Percentiles rank a stretch among this genome's conserved stretches.
Conservation (phyloP, 768 basidiomycete species). For the Leccinum pellstonianum region DNA sequence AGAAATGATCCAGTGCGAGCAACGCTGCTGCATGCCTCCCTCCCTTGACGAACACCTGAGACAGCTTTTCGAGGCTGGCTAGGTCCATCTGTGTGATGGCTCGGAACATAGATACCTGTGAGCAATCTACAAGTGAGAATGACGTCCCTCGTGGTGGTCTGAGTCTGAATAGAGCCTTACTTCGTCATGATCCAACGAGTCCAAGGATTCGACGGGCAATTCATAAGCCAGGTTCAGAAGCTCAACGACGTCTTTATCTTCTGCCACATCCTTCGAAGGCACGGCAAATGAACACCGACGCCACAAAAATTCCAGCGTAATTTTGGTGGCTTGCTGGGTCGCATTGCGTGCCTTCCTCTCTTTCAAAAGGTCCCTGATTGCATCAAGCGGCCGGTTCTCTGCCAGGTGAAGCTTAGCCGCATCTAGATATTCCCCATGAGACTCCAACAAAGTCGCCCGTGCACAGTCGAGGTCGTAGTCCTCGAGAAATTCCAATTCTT, state of each 20-base stretch:
- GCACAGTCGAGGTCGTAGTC: slow-evolving; percentile 51
- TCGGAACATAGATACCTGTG: slow-evolving; percentile 33
- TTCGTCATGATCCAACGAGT: slow-evolving; percentile 8
- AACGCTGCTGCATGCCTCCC: slow-evolving; percentile 4
- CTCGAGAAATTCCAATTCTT: slow-evolving; percentile 56
- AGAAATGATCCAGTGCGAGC: slow-evolving; percentile 11
- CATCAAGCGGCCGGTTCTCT: slow-evolving; percentile 47
- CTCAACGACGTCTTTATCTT: slow-evolving; percentile 3
- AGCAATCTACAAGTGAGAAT: neutral
- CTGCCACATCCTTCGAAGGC: neutral
- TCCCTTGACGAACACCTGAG: slow-evolving; percentile 25
- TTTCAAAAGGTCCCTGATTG: slow-evolving; percentile 44
- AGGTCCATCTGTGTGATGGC: slow-evolving; percentile 30
- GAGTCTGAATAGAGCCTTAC: slow-evolving; percentile 8
- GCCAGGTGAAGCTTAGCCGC: slow-evolving; percentile 52
- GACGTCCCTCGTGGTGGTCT: neutral
- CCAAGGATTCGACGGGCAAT: slow-evolving; percentile 10
- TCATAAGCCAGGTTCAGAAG: slow-evolving; percentile 29
- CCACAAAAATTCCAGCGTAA: slow-evolving; percentile 48
- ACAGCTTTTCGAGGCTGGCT: slow-evolving; percentile 33
- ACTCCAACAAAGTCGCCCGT: slow-evolving; percentile 44
- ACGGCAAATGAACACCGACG: slow-evolving; percentile 41
- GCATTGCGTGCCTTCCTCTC: slow-evolving; percentile 32
- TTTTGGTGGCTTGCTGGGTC: slow-evolving; percentile 35
- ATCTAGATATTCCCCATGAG: slow-evolving; percentile 41